Conservation (phyloP, 805 yeast genomes). For the Cyberlindnera euphorbiae region DNA sequence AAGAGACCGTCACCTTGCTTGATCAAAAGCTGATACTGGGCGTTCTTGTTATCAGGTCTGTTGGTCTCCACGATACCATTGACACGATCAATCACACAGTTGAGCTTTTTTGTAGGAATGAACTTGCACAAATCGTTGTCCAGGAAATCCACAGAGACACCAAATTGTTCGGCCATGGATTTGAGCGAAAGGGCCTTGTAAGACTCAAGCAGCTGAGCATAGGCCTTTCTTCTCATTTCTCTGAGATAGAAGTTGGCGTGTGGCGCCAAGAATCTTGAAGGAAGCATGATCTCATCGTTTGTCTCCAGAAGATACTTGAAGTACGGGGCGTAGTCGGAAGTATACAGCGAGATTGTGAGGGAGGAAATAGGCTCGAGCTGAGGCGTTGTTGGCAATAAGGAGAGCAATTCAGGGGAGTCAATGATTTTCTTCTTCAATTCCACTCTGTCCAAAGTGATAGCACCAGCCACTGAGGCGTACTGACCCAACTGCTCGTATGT, state of each 20-base stretch:
- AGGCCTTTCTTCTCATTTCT: slow-evolving; percentile 92
- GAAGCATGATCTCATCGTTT: slow-evolving; percentile 62
- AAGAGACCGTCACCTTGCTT: slow-evolving; percentile 90
- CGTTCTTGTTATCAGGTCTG: slow-evolving; percentile 93
- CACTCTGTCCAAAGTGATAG: slow-evolving; percentile 73
- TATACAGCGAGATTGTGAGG: slow-evolving; percentile 80
- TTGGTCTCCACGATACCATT: slow-evolving; percentile 94
- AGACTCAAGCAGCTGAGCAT: slow-evolving; percentile 88
- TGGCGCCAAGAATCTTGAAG: slow-evolving; percentile 60
- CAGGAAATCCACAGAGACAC: slow-evolving; percentile 80
- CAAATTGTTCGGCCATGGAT: slow-evolving; percentile 93
- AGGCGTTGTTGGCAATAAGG: slow-evolving; percentile 67
- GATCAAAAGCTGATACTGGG: slow-evolving; percentile 82
- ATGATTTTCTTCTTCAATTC: slow-evolving; percentile 80
- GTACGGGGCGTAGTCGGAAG: slow-evolving; percentile 78
- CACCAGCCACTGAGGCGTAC: slow-evolving; percentile 85
- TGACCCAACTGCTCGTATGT: slow-evolving; percentile 87
- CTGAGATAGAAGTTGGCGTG: slow-evolving; percentile 85
- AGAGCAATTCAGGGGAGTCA: slow-evolving; percentile 89
- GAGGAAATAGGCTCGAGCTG: slow-evolving; percentile 76
- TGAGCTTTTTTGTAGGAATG: slow-evolving; percentile 88
- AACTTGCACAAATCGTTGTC: slow-evolving; percentile 85
- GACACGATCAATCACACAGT: slow-evolving; percentile 93
- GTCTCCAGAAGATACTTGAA: slow-evolving; percentile 75
- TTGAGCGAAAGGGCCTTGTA: slow-evolving; percentile 85